phyloP scores from a whole-genome alignment of 164 flowering plant species.

The Macadamia integrifolia region DNA sequence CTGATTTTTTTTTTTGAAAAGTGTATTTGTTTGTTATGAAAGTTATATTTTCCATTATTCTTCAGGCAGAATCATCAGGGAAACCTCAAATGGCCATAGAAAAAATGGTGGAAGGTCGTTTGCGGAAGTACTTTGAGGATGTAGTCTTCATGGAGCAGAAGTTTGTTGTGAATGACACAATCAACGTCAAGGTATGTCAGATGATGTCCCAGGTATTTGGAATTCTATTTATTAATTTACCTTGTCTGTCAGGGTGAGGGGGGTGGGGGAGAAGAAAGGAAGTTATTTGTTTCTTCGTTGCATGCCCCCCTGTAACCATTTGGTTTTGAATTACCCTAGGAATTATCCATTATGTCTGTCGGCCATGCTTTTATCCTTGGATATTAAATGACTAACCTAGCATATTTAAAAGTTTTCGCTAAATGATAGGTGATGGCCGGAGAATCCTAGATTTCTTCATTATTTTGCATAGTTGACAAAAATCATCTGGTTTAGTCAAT shows the following conservation, averaged over 20 bases:
- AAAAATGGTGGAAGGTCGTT: conserved; percentile 95
- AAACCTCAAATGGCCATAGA: conserved; percentile 85
- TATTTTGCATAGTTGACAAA: too few species aligned
- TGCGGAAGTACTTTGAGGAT: conserved; percentile 84
- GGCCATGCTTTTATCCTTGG: neutral
- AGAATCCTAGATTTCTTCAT: too few species aligned
- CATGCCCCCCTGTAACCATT: too few species aligned
- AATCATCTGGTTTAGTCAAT: too few species aligned
- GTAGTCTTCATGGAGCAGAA: conserved; percentile 93
- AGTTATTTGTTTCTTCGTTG: too few species aligned
- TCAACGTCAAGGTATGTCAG: conserved; percentile 59
- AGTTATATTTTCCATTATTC: neutral
- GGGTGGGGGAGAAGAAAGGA: too few species aligned
- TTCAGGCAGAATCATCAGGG: conserved; percentile 79
- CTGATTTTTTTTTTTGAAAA: neutral
- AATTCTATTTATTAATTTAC: neutral
- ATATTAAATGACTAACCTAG: neutral
- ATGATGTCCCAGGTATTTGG: neutral
- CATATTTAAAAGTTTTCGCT: neutral
- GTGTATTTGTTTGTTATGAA: too few species aligned
- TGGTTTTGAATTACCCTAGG: too few species aligned
- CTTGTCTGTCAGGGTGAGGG: neutral
- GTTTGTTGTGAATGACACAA: conserved; percentile 65
- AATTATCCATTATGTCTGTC: too few species aligned
- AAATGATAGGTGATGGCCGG: neutral